Percentiles rank a stretch among this genome's conserved stretches.
These are phyloP conservation scores for Pseudocercospora vitis DNA, from an alignment of 2,329 filamentous ascomycete species.

Conservation along the genomic window DNA sequence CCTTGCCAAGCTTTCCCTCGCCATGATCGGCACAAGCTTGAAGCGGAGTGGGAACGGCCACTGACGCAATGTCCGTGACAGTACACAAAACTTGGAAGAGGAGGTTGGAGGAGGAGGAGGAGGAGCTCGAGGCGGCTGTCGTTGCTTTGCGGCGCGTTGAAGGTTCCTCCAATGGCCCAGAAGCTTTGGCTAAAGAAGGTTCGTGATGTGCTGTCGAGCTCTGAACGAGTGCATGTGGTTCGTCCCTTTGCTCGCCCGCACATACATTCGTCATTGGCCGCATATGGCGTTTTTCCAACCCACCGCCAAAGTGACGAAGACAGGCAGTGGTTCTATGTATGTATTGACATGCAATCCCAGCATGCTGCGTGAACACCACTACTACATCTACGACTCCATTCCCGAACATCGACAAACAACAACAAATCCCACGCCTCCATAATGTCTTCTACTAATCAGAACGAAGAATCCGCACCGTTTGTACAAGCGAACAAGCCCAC, in stretches of 20 bases:
- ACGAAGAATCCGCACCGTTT: background rate
- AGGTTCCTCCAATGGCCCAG: background rate
- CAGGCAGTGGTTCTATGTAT: no score
- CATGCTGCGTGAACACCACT: no score
- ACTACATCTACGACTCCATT: background rate
- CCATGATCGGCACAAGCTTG: background rate
- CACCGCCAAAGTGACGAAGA: background rate
- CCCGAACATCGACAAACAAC: background rate
- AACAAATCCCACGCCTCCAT: background rate
- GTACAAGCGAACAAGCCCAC: background rate
- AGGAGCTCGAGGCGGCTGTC: no score
- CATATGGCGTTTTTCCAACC: background rate
- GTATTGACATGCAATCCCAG: background rate
- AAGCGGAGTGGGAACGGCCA: background rate
- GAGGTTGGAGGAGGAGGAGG: no score
- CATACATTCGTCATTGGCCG: background rate
- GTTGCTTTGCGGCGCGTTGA: background rate
- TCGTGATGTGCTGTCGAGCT: background rate
- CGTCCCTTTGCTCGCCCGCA: background rate
- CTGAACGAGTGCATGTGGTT: background rate
- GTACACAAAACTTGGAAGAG: conserved; percentile 1
- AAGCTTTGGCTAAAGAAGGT: background rate
- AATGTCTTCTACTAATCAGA: conserved; percentile 2
- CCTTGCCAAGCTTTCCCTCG: background rate
- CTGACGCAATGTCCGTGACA: background rate